Conservation (phyloP, 2,329 filamentous ascomycete genomes). For the Trichophyton equinum region DNA sequence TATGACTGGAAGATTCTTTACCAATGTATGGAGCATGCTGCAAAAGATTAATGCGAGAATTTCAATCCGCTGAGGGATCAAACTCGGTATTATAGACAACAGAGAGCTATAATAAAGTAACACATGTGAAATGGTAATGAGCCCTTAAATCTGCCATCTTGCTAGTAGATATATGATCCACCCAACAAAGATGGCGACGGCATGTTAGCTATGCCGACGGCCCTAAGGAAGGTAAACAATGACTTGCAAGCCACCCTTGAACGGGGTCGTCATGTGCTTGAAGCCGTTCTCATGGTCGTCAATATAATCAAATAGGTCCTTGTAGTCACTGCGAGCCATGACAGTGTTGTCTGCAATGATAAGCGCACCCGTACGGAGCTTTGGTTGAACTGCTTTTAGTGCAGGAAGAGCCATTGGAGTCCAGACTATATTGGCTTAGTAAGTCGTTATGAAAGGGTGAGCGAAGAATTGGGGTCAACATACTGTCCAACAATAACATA, state of each 20-base stretch:
- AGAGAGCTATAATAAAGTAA: neutral
- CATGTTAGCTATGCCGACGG: no score
- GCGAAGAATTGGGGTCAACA: slow-evolving; percentile 21
- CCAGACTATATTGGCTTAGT: slow-evolving; percentile 37
- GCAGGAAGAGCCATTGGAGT: slow-evolving; percentile 42
- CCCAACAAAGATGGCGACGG: neutral
- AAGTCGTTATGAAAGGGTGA: neutral
- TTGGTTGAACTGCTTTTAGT: slow-evolving; percentile 36
- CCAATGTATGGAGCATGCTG: neutral
- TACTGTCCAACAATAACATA: slow-evolving; percentile 49
- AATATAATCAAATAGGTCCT: slow-evolving; percentile 39
- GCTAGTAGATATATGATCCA: neutral
- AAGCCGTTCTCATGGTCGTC: slow-evolving; percentile 38
- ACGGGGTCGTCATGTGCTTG: slow-evolving; percentile 38
- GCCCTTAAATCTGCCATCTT: no score
- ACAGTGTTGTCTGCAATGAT: slow-evolving; percentile 41
- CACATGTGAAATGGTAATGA: neutral
- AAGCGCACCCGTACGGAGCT: slow-evolving; percentile 36
- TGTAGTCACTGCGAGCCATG: slow-evolving; percentile 30
- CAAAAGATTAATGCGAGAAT: neutral
- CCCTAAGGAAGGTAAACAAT: slow-evolving; percentile 24
- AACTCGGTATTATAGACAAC: neutral
- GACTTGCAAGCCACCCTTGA: slow-evolving; percentile 38
- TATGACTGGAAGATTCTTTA: neutral
- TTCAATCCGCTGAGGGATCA: neutral